Evolutionary conservation across 2,329 filamentous ascomycete genomes (phyloP), one percentile per base, ranked within the genome.

Genomic region (Exserohilum rostratum): DNA sequence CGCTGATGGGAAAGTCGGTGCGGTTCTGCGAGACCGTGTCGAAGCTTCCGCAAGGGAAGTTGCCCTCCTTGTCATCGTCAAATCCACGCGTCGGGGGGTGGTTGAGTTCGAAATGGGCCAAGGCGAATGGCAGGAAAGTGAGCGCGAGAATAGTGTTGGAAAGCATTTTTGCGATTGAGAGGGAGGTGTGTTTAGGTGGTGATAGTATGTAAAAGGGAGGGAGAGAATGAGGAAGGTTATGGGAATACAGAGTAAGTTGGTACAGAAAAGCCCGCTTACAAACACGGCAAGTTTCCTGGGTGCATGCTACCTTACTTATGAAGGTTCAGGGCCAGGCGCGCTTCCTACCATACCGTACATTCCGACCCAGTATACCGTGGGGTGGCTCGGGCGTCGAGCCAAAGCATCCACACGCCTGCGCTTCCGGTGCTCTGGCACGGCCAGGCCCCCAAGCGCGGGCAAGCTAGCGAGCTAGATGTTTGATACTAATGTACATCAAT

Each of bases 81-180:
- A 78, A 78, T 25, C 82, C 83, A 49, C 84, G 81, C 55, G 76
- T 69, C 13, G 74, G 57, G 10, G 85, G 85, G 59, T 79, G 85
- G 31, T 77, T 69, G 70, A 87, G 77, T 3, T 77, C 67, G 76
- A 85, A 87, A 67, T 87, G 85, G 13, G 83, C 84, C 35, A 81
- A 73, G 15, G 77, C 75, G 40, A 81, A 62, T 50, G 80, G 76
- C 42, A 78, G 70, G 50, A 81, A 69, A 48, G 75, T 67, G 57
- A 79, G 66, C 47, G 79, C 69, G 33, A 73, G 53, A 40, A 79
- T 65, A 50, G 68, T 55, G 46, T 60, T 65, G 64, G 59, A 62
- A 47, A 69, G 60, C 74, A 76, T 76, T 6, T 54, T 72, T 57
- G 39, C 20, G 47, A 33, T 47, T 43, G 53, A 20, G 13, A 30